Percentiles rank a stretch among this genome's conserved stretches.
These are phyloP conservation scores for Ascochyta pisi DNA, from an alignment of 2,329 filamentous ascomycete genomes.

Conservation along the genomic window DNA sequence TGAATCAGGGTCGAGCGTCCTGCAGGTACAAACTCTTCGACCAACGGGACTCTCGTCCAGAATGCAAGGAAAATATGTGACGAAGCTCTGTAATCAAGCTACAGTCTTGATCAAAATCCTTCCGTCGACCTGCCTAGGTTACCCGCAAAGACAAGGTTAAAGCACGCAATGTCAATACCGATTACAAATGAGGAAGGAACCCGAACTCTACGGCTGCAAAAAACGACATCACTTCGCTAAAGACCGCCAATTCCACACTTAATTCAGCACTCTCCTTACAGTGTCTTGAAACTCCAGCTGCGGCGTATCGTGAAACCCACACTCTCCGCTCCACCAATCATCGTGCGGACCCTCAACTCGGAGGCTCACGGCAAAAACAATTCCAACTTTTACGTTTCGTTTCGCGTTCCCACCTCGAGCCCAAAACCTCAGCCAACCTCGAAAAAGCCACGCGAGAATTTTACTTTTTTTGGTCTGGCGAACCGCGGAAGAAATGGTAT, in stretches of 20 bases:
- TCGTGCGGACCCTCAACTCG: conserved; percentile 1
- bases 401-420: conserved; percentile 8
- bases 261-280: not conserved
- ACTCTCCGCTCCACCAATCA: conserved; percentile 1
- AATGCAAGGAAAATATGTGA: not conserved
- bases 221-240: not conserved
- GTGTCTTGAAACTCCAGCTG: not conserved
- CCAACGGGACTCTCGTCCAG: not conserved
- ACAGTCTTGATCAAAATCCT: not conserved
- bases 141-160: conserved; percentile 1
- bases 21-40: not conserved
- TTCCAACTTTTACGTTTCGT: conserved; percentile 8
- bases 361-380: conserved; percentile 11
- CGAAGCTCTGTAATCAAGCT: not conserved
- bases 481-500: conserved; percentile 15
- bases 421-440: conserved; percentile 2
- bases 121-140: not conserved
- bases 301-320: not conserved
- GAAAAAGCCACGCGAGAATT: conserved; percentile 1
- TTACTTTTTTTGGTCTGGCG: not conserved
- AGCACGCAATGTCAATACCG: conserved; percentile 10
- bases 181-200: conserved; percentile 17
- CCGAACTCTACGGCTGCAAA: not conserved
- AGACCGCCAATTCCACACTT: not conserved
- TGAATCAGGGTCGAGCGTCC: not conserved